Evolutionary conservation across 306 rosid species (phyloP).

Genomic region (Lathyrus aphaca): DNA sequence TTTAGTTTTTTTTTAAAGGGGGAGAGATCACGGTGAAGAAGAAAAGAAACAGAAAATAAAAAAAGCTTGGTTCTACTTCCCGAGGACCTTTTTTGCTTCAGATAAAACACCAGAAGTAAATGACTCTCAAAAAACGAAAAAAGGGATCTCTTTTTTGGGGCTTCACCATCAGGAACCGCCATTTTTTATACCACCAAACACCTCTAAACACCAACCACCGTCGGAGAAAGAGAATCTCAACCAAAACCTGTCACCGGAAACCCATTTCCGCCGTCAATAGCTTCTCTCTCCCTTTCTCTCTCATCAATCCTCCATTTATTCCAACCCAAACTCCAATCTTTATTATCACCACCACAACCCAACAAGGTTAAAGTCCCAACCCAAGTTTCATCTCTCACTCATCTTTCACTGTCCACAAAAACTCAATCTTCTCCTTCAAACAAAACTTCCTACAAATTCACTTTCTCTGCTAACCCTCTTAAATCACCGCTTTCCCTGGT

Average conservation of each 20-base stretch:
- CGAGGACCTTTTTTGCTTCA: too few species aligned
- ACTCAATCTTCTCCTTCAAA: slow-evolving; percentile 55
- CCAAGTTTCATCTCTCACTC: slow-evolving; percentile 80
- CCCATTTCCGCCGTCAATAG: slow-evolving; percentile 62
- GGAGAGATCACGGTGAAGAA: too few species aligned
- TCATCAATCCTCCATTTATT: slow-evolving; percentile 55
- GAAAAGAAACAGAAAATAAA: too few species aligned
- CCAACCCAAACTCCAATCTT: slow-evolving; percentile 56
- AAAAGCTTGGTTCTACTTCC: too few species aligned
- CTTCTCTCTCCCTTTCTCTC: slow-evolving; percentile 75
- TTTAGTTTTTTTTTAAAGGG: too few species aligned
- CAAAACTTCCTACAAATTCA: slow-evolving; percentile 63
- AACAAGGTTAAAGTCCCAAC: slow-evolving; percentile 68
- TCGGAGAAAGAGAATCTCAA: slow-evolving; percentile 45
- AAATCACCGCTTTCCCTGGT: slow-evolving; percentile 63
- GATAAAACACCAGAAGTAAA: too few species aligned
- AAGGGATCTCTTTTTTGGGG: too few species aligned
- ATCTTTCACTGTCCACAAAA: slow-evolving; percentile 69
- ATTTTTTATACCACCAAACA: too few species aligned
- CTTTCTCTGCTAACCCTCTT: slow-evolving; percentile 73
- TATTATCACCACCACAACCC: slow-evolving; percentile 52
- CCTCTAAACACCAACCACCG: slow-evolving; percentile 36
- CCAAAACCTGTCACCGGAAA: slow-evolving; percentile 43
- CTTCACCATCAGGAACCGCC: too few species aligned
- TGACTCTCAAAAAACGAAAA: too few species aligned